Evolutionary conservation across 106 monocot genomes (phyloP).

Genomic region (Alisma plantagoaquatica): DNA sequence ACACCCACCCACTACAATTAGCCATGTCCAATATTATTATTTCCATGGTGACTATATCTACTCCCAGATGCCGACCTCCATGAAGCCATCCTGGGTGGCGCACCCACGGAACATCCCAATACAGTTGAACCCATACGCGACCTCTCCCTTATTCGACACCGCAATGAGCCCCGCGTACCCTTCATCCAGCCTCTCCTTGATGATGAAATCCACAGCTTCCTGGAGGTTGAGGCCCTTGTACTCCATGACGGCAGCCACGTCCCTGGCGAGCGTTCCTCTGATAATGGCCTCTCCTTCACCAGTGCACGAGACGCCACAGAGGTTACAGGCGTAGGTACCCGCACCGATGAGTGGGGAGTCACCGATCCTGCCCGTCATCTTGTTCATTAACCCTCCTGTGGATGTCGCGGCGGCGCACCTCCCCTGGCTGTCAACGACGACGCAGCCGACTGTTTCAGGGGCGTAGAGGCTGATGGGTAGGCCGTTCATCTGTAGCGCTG

Average conservation of each 20-base stretch:
- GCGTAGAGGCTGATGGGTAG: slow-evolving; percentile 70
- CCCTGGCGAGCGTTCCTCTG: slow-evolving; percentile 59
- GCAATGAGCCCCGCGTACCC: slow-evolving; percentile 76
- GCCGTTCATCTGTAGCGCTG: slow-evolving; percentile 67
- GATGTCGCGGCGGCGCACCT: slow-evolving; percentile 66
- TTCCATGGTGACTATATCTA: no score
- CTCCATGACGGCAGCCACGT: slow-evolving; percentile 87
- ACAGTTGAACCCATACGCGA: slow-evolving; percentile 55
- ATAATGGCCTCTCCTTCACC: slow-evolving; percentile 87
- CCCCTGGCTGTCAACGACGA: slow-evolving; percentile 46
- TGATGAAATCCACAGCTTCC: slow-evolving; percentile 43
- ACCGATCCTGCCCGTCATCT: slow-evolving; percentile 75
- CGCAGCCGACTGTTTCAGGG: slow-evolving; percentile 83
- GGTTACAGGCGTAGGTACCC: slow-evolving; percentile 65
- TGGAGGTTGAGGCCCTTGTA: slow-evolving; percentile 56
- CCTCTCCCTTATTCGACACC: slow-evolving; percentile 49
- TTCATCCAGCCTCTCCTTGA: slow-evolving; percentile 57
- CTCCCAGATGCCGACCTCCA: slow-evolving; percentile 78
- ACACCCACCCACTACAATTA: no score
- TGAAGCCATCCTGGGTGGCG: slow-evolving; percentile 58
- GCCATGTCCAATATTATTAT: no score
- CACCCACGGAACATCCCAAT: slow-evolving; percentile 70
- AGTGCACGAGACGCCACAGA: slow-evolving; percentile 70
- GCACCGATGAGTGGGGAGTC: slow-evolving; percentile 80
- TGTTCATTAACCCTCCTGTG: slow-evolving; percentile 87